phyloP scores from a whole-genome alignment of 805 yeast genomes.

The Saccharomycopsis microspora region DNA sequence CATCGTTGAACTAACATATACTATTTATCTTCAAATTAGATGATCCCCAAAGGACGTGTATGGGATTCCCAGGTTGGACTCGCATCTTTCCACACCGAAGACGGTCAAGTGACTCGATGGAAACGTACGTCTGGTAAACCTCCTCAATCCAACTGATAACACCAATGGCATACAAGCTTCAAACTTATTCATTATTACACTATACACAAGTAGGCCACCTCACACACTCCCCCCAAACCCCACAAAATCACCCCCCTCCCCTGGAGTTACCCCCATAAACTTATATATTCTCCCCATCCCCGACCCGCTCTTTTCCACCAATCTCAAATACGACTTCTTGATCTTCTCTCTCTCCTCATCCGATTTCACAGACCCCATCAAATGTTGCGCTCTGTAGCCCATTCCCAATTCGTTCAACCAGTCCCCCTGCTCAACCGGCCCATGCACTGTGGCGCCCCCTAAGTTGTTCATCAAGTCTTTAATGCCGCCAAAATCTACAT shows the following conservation, averaged over 20 bases:
- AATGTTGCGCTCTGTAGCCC: conserved; percentile 53
- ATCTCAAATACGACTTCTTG: conserved; percentile 44
- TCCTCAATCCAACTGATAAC: too few relatives aligned
- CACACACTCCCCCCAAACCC: conserved; percentile 37
- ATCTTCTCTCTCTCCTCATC: conserved; percentile 40
- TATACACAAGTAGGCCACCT: too few relatives aligned
- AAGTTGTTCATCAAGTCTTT: conserved; percentile 24
- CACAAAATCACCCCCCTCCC: conserved; percentile 30
- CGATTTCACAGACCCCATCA: conserved; percentile 31
- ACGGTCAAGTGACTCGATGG: too few relatives aligned
- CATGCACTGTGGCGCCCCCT: conserved; percentile 27
- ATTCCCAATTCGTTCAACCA: conserved; percentile 72
- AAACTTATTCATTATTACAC: too few relatives aligned
- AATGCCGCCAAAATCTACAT: conserved; percentile 68
- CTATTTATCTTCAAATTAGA: too few relatives aligned
- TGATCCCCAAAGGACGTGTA: too few relatives aligned
- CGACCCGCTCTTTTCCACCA: conserved; percentile 47
- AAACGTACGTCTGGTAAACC: too few relatives aligned
- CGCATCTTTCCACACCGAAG: too few relatives aligned
- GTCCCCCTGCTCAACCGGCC: conserved; percentile 67
- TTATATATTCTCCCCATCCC: conserved; percentile 75
- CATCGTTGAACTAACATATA: too few relatives aligned
- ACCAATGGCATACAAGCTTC: too few relatives aligned
- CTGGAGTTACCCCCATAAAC: conserved; percentile 51
- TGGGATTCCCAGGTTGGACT: too few relatives aligned